A percentile compares a stretch with the other conserved stretches of the same genome.
Conservation (phyloP, 352 stramenopile species). For the Phytopythium boreale region DNA sequence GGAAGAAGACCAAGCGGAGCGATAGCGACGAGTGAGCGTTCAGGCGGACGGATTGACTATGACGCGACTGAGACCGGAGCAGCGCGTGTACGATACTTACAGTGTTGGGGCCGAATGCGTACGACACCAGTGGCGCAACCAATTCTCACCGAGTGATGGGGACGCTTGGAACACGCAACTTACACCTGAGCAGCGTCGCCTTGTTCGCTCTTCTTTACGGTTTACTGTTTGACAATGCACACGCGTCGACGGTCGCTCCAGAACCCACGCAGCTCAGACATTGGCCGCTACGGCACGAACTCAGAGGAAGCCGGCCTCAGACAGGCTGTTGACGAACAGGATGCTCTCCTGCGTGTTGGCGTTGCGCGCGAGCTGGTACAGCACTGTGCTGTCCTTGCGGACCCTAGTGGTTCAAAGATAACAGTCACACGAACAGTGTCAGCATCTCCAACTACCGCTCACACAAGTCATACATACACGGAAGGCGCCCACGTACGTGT, state of each 20-base stretch:
- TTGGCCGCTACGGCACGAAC: not conserved
- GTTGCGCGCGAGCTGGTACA: constrained; percentile 83
- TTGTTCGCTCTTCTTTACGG: not conserved
- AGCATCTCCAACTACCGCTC: not conserved
- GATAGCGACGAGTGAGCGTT: constrained; percentile 1
- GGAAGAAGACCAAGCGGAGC: constrained; percentile 7
- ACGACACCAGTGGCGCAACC: not conserved
- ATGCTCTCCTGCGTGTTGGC: constrained; percentile 88
- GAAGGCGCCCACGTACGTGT: constrained; percentile 56
- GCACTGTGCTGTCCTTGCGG: constrained; percentile 77
- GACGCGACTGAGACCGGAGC: not conserved
- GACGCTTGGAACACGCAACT: not conserved
- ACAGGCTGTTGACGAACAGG: constrained; percentile 88
- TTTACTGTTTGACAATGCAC: not conserved
- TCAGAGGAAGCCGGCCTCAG: constrained; percentile 82
- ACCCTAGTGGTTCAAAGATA: constrained; percentile 40
- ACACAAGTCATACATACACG: too few relatives aligned
- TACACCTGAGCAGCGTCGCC: not conserved
- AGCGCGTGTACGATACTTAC: constrained; percentile 4
- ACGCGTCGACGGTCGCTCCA: not conserved
- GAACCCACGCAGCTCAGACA: not conserved
- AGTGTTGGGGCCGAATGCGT: not conserved
- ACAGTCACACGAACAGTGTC: constrained; percentile 11
- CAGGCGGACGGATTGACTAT: not conserved
- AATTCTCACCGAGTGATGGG: too few relatives aligned